Conservation (phyloP, 805 yeast genomes). For the Metschnikowia gruessii region DNA sequence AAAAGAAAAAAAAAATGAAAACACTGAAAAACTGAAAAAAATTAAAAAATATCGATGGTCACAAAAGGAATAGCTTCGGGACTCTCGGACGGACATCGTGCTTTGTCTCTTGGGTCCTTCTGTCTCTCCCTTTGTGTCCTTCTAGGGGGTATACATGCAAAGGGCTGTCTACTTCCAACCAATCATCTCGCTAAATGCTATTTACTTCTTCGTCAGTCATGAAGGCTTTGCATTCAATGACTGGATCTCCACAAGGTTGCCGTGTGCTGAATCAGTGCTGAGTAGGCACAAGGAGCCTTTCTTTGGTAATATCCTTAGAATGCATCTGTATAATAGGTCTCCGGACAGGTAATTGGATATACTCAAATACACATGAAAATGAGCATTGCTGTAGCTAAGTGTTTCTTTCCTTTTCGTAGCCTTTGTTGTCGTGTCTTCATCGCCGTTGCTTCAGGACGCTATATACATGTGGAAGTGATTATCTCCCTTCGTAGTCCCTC, state of each 20-base stretch:
- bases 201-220: slow-evolving; percentile 11
- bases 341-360: slow-evolving; percentile 10
- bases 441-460: too few species aligned
- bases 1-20: neutral
- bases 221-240: slow-evolving; percentile 17
- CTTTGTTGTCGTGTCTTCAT: too few species aligned
- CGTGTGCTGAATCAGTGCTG: slow-evolving; percentile 19
- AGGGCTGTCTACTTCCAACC: neutral
- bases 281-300: slow-evolving; percentile 11
- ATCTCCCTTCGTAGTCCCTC: slow-evolving; percentile 17
- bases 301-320: slow-evolving; percentile 14
- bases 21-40: neutral
- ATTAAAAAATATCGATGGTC: neutral
- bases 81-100: too few species aligned
- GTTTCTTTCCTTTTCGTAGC: too few species aligned
- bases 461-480: slow-evolving; percentile 1
- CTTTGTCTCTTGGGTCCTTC: too few species aligned
- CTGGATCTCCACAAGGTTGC: slow-evolving; percentile 11
- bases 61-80: too few species aligned
- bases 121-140: neutral
- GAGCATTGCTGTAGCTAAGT: too few species aligned
- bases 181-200: slow-evolving; percentile 5
- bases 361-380: neutral
- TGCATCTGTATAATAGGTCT: slow-evolving; percentile 21
- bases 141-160: neutral